Conservation (phyloP, 306 rosid species). For the Coriaria nepalensis region DNA sequence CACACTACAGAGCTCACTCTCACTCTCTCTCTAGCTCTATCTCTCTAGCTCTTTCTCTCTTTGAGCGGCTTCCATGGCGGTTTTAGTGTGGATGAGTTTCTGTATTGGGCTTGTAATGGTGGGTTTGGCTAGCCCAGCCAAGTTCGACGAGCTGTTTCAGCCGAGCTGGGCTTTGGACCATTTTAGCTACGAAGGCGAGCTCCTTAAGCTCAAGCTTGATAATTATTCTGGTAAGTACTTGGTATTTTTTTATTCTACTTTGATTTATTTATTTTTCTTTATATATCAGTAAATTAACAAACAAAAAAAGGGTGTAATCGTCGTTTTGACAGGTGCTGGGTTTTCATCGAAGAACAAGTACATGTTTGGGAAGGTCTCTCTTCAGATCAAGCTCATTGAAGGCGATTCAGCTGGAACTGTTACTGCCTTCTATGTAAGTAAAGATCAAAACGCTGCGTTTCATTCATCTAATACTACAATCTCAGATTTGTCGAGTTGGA, state of each 20-base stretch:
- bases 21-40: background rate
- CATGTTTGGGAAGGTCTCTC: conserved; percentile 70
- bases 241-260: background rate
- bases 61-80: conserved; percentile 3
- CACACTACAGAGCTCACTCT: conserved; percentile 14
- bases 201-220: conserved; percentile 72
- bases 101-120: conserved; percentile 24
- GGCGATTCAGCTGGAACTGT: conserved; percentile 99
- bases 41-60: background rate
- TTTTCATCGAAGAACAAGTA: conserved; percentile 74
- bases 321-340: conserved; percentile 64
- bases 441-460: no score
- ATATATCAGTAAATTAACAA: no score
- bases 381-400: conserved; percentile 80
- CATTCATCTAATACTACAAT: no score
- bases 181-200: conserved; percentile 66
- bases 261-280: no score
- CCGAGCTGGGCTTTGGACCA: conserved; percentile 89
- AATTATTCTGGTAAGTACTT: conserved; percentile 47
- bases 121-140: conserved; percentile 40
- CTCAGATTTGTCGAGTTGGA: no score
- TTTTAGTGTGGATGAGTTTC: conserved; percentile 11
- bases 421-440: conserved; percentile 83
- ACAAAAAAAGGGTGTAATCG: no score
- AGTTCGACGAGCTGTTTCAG: conserved; percentile 72